Conservation (phyloP, 2,329 filamentous ascomycete genomes). For the Fusarium sp. region DNA sequence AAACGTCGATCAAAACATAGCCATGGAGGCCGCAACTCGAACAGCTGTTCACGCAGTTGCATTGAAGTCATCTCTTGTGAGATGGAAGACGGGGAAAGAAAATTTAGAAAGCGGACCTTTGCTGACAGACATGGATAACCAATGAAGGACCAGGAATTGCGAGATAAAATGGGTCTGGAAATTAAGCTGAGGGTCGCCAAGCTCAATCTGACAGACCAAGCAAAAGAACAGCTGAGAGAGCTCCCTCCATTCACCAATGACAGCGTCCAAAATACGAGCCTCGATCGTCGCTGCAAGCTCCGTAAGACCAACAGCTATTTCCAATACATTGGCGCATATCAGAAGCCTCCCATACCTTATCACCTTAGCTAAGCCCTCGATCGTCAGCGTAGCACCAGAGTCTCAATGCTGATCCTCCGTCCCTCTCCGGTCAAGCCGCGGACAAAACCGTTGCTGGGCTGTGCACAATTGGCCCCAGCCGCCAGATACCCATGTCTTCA, state of each 20-base stretch:
- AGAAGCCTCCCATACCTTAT: background rate
- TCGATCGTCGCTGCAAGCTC: background rate
- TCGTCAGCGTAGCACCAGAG: background rate
- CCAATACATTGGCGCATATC: background rate
- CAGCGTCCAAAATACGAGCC: background rate
- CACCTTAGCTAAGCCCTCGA: background rate
- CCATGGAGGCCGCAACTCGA: constrained; percentile 6
- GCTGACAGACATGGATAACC: background rate
- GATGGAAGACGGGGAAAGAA: background rate
- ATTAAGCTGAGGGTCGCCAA: background rate
- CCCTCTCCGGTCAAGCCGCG: constrained; percentile 1
- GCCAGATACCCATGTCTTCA: background rate
- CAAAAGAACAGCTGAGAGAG: background rate
- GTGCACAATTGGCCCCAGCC: background rate
- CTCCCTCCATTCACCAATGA: background rate
- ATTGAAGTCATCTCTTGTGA: background rate
- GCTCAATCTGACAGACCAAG: background rate
- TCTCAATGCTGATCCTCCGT: background rate
- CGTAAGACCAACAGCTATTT: background rate
- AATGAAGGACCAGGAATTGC: background rate
- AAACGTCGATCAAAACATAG: background rate
- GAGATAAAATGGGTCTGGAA: background rate
- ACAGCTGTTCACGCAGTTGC: background rate
- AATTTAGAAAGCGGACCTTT: background rate
- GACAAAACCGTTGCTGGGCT: constrained; percentile 4